A percentile compares a stretch with the other conserved stretches of the same genome.
phyloP scores from a whole-genome alignment of 176 grass and related monocot species.

The Puya raimondii region DNA sequence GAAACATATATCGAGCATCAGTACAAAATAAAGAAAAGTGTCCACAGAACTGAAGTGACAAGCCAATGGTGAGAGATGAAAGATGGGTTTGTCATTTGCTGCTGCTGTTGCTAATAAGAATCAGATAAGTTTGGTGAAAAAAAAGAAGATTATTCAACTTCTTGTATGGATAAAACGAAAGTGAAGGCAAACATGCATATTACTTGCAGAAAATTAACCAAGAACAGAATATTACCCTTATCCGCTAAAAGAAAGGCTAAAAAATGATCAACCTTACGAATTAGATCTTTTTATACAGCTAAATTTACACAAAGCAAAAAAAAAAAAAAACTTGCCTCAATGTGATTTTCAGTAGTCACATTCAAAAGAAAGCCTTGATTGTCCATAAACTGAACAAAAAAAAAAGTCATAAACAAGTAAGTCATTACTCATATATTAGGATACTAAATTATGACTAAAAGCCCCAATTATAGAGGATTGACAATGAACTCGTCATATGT shows the following conservation, averaged over 20 bases:
- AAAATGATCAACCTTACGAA: background rate
- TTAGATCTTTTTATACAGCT: background rate
- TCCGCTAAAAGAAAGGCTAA: no score
- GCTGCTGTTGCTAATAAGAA: no score
- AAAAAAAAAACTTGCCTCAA: conserved; percentile 46
- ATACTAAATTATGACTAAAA: background rate
- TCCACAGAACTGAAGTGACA: background rate
- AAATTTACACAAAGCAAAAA: background rate
- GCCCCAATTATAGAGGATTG: background rate
- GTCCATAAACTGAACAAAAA: conserved; percentile 59
- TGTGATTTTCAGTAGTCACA: conserved; percentile 67
- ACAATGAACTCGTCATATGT: background rate
- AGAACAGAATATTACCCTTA: no score
- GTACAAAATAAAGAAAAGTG: background rate
- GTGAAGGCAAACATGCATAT: no score
- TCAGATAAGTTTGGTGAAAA: no score
- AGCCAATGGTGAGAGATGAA: background rate
- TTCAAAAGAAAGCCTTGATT: conserved; percentile 72
- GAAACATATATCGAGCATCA: conserved; percentile 9
- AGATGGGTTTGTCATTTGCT: background rate
- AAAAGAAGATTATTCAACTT: no score
- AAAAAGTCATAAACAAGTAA: background rate
- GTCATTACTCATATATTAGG: background rate
- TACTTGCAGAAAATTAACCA: no score
- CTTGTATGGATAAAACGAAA: no score